Base-by-base conservation (phyloP, 495 filamentous ascomycete species). In the Hypoxylon fragiforme region DNA sequence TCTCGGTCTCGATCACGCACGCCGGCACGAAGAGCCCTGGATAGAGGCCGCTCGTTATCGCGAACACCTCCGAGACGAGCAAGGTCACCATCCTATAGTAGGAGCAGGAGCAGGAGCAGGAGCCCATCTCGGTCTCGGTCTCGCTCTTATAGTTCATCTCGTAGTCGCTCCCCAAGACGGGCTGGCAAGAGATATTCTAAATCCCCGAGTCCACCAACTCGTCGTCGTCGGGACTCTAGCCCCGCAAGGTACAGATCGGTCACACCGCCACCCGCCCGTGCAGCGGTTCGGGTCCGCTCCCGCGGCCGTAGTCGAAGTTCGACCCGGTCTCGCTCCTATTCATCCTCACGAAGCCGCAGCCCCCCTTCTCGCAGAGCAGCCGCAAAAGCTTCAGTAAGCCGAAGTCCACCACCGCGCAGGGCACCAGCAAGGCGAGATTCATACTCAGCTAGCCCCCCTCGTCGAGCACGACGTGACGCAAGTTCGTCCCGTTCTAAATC, bases 1-100 rank as follows among this genome's bases (percentile, higher is more conserved):
- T 77, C 76, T 42, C 71, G 76, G 30, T 79, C 73, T 2, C 67
- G 72, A 50, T 74, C 77, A 21, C 65, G 61, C 15, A 65, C 67
- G 13, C 69, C 56, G 2, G 66, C 69, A 42, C 47, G 59, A 40
- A 63, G 63, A 51, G 57, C 64, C 13, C 50, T 67, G 12, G 54
- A 61, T 18, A 60, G 65, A 36, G 62, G 52, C 8, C 71, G 71
- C 31, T 71, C 73, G 7, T 3, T 65, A 14, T 77, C 77, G 11
- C 71, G 71, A 60, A 74, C 75, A 1, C 73, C 73, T 21, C 69
- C 64, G 12, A 63, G 69, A 38, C 67, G 69, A n/a, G 57, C 37
- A 11, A 56, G 62, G 34, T 63, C 59, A 39, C 62, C 65, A 21
- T 73, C 74, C n/a, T 74, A 76, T 32, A 68, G 63, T 50, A 68